These are phyloP conservation scores for Calonectria leucothoes DNA, from an alignment of 2,329 filamentous ascomycete species.

Conservation along the genomic window DNA sequence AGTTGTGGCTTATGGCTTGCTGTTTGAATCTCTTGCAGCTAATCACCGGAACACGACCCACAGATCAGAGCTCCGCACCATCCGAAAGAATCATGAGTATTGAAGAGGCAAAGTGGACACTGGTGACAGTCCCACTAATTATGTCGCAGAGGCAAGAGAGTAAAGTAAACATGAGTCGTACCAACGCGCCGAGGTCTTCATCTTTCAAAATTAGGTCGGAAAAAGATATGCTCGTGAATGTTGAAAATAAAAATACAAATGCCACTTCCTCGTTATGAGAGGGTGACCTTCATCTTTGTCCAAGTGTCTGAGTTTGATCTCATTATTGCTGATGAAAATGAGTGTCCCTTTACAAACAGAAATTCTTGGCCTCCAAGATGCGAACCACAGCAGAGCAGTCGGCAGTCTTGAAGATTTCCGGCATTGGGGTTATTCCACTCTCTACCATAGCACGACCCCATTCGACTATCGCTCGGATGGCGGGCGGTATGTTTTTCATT, in stretches of 20 bases:
- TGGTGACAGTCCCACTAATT: neutral
- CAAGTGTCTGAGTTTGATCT: neutral
- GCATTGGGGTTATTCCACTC: neutral
- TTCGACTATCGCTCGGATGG: neutral
- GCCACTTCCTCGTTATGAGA: neutral
- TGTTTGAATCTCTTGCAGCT: neutral
- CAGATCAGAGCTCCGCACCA: neutral
- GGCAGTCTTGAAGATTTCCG: neutral
- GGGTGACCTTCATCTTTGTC: neutral
- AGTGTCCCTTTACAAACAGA: neutral
- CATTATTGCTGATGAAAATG: neutral
- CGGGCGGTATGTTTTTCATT: neutral
- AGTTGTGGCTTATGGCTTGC: neutral
- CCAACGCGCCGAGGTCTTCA: neutral
- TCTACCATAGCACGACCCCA: neutral
- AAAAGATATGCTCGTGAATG: neutral
- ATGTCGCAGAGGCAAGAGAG: neutral
- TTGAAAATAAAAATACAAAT: neutral
- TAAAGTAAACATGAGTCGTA: neutral
- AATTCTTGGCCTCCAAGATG: neutral
- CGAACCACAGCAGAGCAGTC: neutral
- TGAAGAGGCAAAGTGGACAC: neutral
- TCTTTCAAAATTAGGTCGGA: neutral
- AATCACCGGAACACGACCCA: neutral
- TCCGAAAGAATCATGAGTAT: neutral